phyloP scores from a whole-genome alignment of 495 filamentous ascomycete species.

The Penicillium malachiteum region DNA sequence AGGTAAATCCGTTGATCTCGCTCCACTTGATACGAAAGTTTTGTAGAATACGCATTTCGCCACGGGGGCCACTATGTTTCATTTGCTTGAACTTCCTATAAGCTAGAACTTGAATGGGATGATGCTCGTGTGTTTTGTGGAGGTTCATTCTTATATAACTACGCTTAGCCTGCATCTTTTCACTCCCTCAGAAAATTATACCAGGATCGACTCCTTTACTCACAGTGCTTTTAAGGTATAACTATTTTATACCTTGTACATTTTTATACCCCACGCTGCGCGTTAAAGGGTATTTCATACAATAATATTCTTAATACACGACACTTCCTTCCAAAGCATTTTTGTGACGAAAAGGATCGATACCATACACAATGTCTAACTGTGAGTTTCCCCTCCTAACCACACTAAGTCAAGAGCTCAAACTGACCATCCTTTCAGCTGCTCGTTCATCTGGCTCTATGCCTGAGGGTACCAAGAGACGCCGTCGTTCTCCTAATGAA shows the following conservation, averaged over 20 bases:
- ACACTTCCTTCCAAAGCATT: not conserved
- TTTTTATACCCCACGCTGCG: not conserved
- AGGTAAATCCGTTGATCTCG: not conserved
- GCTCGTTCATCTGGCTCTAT: not conserved
- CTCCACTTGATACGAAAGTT: not conserved
- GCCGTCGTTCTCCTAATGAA: not conserved
- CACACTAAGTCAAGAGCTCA: not conserved
- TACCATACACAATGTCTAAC: too few relatives aligned
- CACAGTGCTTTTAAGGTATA: not conserved
- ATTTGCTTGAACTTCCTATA: not conserved
- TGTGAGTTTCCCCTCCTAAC: not conserved
- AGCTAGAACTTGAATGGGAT: not conserved
- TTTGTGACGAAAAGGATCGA: not conserved
- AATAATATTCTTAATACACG: not conserved
- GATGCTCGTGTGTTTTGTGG: not conserved
- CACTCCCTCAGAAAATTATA: not conserved
- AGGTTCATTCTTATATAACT: not conserved
- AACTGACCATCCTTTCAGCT: not conserved
- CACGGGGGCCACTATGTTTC: not conserved
- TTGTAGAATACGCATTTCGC: not conserved
- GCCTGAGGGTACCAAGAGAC: not conserved
- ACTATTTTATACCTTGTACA: not conserved
- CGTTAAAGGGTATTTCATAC: not conserved
- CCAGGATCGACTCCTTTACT: not conserved
- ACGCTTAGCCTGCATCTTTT: not conserved